A percentile compares a stretch with the other conserved stretches of the same genome.
Conservation (phyloP, 2,329 filamentous ascomycete species). For the Microascus cirrosus region DNA sequence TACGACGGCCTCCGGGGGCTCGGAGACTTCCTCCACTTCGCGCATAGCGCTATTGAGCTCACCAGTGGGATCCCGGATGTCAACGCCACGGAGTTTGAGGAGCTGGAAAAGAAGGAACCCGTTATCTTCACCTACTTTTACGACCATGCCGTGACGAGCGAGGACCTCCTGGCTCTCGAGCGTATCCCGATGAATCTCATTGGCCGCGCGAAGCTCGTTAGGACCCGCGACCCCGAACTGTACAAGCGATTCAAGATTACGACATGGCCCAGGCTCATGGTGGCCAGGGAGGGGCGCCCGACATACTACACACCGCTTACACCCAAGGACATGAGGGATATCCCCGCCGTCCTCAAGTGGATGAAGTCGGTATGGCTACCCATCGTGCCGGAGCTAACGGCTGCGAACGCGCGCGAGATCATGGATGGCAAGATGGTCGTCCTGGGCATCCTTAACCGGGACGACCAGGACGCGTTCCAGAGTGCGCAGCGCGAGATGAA, state of each 20-base stretch:
- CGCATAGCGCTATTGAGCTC: slow-evolving; percentile 74
- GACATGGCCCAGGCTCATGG: slow-evolving; percentile 89
- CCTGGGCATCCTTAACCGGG: slow-evolving; percentile 73
- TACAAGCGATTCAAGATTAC: slow-evolving; percentile 85
- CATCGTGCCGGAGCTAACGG: slow-evolving; percentile 86
- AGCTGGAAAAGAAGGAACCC: slow-evolving; percentile 83
- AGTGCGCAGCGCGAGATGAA: slow-evolving; percentile 82
- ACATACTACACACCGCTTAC: slow-evolving; percentile 83
- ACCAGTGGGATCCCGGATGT: slow-evolving; percentile 72
- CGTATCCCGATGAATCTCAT: slow-evolving; percentile 79
- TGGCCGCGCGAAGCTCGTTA: slow-evolving; percentile 84
- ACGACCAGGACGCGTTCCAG: slow-evolving; percentile 67
- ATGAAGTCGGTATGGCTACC: slow-evolving; percentile 96
- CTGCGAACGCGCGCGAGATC: slow-evolving; percentile 83
- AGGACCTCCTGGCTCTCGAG: slow-evolving; percentile 85
- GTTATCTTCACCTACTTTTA: slow-evolving; percentile 98
- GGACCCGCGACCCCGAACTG: slow-evolving; percentile 69
- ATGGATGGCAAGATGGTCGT: slow-evolving; percentile 96
- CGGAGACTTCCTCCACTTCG: slow-evolving; percentile 79
- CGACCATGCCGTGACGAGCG: slow-evolving; percentile 83
- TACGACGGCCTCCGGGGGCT: slow-evolving; percentile 86
- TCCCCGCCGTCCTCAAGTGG: slow-evolving; percentile 68
- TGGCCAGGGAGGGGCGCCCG: slow-evolving; percentile 78
- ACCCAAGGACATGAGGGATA: slow-evolving; percentile 86
- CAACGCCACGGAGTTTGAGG: slow-evolving; percentile 62